These are phyloP conservation scores for Hymenoscyphus scutula DNA, from an alignment of 2,329 filamentous ascomycete species.

Conservation along the genomic window DNA sequence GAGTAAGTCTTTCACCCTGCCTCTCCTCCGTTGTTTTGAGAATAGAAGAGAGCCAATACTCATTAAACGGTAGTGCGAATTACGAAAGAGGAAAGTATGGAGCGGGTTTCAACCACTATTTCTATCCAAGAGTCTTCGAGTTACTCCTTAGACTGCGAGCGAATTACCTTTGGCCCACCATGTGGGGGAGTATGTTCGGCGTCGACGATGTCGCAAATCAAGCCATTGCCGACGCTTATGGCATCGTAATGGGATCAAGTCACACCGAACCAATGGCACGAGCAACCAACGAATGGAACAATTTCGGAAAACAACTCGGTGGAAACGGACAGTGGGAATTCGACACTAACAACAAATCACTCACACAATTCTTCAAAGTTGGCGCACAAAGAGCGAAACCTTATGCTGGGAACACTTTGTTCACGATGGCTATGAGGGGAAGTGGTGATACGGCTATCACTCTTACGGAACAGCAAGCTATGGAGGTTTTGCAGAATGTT, in stretches of 20 bases:
- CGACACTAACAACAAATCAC: constrained; percentile 65
- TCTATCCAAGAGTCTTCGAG: constrained; percentile 70
- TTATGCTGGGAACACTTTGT: constrained; percentile 62
- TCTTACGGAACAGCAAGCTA: constrained; percentile 53
- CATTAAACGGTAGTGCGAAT: constrained; percentile 40
- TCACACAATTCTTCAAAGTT: constrained; percentile 66
- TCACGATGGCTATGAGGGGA: constrained; percentile 70
- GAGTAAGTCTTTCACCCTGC: constrained; percentile 24
- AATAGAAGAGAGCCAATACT: neutral
- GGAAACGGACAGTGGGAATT: constrained; percentile 64
- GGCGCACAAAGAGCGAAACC: constrained; percentile 63
- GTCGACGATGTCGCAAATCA: constrained; percentile 69
- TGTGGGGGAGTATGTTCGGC: constrained; percentile 71
- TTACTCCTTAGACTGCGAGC: constrained; percentile 66
- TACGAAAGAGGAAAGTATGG: constrained; percentile 41
- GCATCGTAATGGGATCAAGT: constrained; percentile 69
- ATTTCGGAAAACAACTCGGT: constrained; percentile 35
- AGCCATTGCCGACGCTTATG: constrained; percentile 69
- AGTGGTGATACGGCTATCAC: constrained; percentile 62
- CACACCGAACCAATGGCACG: constrained; percentile 69
- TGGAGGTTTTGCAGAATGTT: constrained; percentile 57
- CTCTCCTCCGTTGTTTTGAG: neutral
- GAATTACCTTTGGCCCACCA: constrained; percentile 73
- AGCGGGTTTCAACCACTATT: constrained; percentile 54
- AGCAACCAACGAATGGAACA: constrained; percentile 55